Conservation (phyloP, 1,284 basidiomycete genomes). For the Vanrija sp. region DNA sequence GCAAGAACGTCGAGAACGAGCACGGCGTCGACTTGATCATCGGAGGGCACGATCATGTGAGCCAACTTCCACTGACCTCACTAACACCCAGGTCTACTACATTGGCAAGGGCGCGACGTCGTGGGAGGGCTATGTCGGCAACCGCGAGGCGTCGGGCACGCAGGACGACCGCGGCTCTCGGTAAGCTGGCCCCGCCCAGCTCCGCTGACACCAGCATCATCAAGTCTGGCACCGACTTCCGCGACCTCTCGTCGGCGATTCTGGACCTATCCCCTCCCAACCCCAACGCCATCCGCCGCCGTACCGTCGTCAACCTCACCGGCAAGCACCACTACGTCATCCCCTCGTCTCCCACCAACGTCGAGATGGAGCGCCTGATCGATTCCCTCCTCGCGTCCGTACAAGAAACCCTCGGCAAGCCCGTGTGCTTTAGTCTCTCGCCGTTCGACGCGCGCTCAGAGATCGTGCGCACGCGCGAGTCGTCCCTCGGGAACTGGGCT, state of each 20-base stretch:
- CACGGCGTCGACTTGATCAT: slow-evolving; percentile 83
- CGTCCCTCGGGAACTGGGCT: slow-evolving; percentile 80
- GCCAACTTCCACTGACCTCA: background rate
- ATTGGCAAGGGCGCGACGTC: slow-evolving; percentile 66
- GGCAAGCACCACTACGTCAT: slow-evolving; percentile 64
- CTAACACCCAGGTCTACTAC: slow-evolving; percentile 34
- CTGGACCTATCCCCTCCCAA: slow-evolving; percentile 61
- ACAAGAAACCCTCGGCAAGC: slow-evolving; percentile 63
- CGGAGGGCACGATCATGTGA: slow-evolving; percentile 79
- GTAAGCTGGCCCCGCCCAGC: slow-evolving; percentile 38
- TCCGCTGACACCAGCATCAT: slow-evolving; percentile 49
- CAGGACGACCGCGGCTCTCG: slow-evolving; percentile 70
- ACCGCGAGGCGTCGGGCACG: slow-evolving; percentile 61
- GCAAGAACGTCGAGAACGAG: slow-evolving; percentile 50
- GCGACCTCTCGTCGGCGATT: slow-evolving; percentile 71
- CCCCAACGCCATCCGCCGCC: slow-evolving; percentile 60
- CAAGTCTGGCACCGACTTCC: slow-evolving; percentile 88
- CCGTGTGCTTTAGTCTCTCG: slow-evolving; percentile 66
- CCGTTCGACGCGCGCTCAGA: slow-evolving; percentile 72
- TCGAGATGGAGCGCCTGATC: slow-evolving; percentile 60
- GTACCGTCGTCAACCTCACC: slow-evolving; percentile 61
- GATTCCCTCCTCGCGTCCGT: slow-evolving; percentile 67
- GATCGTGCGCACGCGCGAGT: slow-evolving; percentile 64
- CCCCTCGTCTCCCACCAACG: slow-evolving; percentile 61
- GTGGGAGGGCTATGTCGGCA: slow-evolving; percentile 68